Percentiles rank a stretch among this genome's conserved stretches.
These are phyloP conservation scores for Verticillium tricorpus DNA, from an alignment of 2,329 filamentous ascomycete species.

Conservation along the genomic window DNA sequence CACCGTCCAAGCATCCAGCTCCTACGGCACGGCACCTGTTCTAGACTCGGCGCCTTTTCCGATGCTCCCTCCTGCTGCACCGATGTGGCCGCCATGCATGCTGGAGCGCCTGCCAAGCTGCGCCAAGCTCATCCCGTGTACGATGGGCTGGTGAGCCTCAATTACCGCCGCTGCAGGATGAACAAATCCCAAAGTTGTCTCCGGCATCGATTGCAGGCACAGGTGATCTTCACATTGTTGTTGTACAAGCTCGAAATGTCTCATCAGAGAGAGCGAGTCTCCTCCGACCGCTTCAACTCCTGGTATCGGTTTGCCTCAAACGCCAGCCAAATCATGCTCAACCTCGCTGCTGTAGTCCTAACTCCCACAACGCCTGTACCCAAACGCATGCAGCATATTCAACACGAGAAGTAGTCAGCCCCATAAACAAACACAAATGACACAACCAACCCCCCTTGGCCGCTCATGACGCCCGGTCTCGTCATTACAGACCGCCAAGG, in stretches of 20 bases:
- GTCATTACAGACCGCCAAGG: constrained; percentile 29
- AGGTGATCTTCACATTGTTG: no score
- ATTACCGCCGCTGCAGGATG: not conserved
- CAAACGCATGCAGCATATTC: not conserved
- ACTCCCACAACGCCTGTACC: not conserved
- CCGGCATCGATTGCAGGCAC: not conserved
- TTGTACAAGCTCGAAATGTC: not conserved
- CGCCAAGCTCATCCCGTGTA: not conserved
- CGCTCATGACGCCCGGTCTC: not conserved
- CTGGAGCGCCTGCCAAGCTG: not conserved
- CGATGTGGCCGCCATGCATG: not conserved
- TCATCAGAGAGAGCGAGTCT: not conserved
- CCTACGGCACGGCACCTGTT: not conserved
- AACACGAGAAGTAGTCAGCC: no score
- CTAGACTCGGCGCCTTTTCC: not conserved
- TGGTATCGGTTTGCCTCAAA: not conserved
- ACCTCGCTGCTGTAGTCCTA: not conserved
- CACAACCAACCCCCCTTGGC: not conserved
- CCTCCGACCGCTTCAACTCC: not conserved
- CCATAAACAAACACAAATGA: not conserved
- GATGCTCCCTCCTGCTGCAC: not conserved
- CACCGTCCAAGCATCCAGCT: not conserved
- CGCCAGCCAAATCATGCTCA: not conserved
- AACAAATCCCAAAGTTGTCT: not conserved
- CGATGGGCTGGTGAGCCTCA: not conserved